Percentiles rank a stretch among this genome's conserved stretches.
Conservation (phyloP, 2,329 filamentous ascomycete genomes). For the Drechslerella stenobrocha region DNA sequence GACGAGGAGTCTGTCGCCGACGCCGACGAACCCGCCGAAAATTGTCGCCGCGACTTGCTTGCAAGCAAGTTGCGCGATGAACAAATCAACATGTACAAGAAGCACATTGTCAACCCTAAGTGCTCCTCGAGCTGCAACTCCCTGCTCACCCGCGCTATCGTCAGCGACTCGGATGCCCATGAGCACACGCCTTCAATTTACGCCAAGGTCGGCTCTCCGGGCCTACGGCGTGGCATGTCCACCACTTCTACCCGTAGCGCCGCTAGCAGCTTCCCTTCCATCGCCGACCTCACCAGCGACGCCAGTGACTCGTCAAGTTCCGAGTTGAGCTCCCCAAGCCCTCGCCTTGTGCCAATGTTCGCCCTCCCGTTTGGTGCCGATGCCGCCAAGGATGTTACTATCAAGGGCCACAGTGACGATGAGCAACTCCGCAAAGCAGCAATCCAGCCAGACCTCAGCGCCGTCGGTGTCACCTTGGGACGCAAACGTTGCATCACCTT, state of each 20-base stretch:
- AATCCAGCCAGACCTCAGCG: conserved; percentile 58
- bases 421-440: conserved; percentile 51
- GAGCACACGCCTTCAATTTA: conserved; percentile 53
- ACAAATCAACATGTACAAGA: conserved; percentile 30
- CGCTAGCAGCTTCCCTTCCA: conserved; percentile 72
- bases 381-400: conserved; percentile 52
- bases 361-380: conserved; percentile 37
- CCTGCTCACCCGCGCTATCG: conserved; percentile 81
- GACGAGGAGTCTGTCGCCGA: conserved; percentile 73
- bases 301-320: conserved; percentile 86
- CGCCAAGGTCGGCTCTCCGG: conserved; percentile 42
- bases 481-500: conserved; percentile 92
- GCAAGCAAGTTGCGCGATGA: conserved; percentile 23
- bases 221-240: conserved; percentile 55
- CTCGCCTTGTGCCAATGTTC: conserved; percentile 67
- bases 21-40: conserved; percentile 84
- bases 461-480: conserved; percentile 66
- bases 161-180: conserved; percentile 67
- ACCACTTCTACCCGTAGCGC: conserved; percentile 75
- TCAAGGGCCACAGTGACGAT: conserved; percentile 53
- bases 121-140: conserved; percentile 68
- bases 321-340: conserved; percentile 84
- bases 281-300: conserved; percentile 91
- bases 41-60: conserved; percentile 54
- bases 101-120: conserved; percentile 18